Conservation (phyloP, 2,329 filamentous ascomycete species). For the Epichloe sylvatica region DNA sequence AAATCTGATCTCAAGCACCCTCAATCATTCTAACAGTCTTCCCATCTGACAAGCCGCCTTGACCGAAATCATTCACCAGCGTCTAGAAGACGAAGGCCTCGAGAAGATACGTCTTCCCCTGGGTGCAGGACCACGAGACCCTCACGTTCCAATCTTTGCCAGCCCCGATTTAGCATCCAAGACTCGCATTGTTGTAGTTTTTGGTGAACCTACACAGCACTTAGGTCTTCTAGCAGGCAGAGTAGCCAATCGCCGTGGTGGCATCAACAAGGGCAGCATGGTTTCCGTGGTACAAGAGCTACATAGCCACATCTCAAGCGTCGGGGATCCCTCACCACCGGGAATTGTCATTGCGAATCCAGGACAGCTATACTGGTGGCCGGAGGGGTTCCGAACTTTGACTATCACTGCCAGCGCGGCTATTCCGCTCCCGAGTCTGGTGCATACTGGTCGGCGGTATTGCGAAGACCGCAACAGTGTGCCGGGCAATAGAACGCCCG, state of each 20-base stretch:
- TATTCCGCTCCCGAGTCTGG: constrained; percentile 48
- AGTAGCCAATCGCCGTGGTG: constrained; percentile 45
- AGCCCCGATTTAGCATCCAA: background rate
- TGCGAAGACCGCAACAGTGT: constrained; percentile 46
- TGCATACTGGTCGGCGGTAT: constrained; percentile 40
- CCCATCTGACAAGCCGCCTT: constrained; percentile 39
- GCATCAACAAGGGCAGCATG: constrained; percentile 56
- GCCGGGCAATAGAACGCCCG: constrained; percentile 39
- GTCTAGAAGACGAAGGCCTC: constrained; percentile 49
- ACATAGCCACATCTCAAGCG: constrained; percentile 19
- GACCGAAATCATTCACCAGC: constrained; percentile 43
- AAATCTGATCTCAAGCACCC: too few relatives aligned
- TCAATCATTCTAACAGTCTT: background rate
- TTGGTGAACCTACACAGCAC: constrained; percentile 59
- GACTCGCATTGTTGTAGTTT: constrained; percentile 50
- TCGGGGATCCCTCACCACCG: constrained; percentile 24
- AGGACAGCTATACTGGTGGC: constrained; percentile 66
- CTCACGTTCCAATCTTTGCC: constrained; percentile 54
- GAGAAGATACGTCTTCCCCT: constrained; percentile 48
- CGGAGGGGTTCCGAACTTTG: constrained; percentile 45
- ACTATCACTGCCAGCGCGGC: constrained; percentile 42
- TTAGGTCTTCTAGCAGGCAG: constrained; percentile 64
- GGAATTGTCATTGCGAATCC: constrained; percentile 65
- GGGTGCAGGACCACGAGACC: constrained; percentile 28
- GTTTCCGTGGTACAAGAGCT: constrained; percentile 46